Conservation (phyloP, 139 green algal genomes). For the Volvox reticuliferus region DNA sequence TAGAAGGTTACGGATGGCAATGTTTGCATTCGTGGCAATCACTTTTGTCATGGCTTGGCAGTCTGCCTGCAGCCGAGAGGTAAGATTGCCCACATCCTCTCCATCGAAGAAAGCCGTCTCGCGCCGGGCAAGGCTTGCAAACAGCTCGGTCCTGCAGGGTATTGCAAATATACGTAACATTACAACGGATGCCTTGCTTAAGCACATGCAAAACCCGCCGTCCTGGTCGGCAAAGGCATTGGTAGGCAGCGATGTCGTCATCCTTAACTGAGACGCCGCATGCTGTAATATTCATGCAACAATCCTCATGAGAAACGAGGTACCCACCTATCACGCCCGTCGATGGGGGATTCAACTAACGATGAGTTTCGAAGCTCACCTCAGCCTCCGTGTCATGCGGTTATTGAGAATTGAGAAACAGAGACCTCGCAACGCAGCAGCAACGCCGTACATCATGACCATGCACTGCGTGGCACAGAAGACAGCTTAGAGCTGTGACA, state of each 20-base stretch:
- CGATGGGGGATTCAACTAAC: too few relatives aligned
- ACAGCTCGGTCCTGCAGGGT: conserved; percentile 67
- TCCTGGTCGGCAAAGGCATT: too few relatives aligned
- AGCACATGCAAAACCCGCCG: too few relatives aligned
- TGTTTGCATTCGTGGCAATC: conserved; percentile 87
- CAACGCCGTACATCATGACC: conserved; percentile 71
- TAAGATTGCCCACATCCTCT: conserved; percentile 68
- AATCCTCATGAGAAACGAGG: too few relatives aligned
- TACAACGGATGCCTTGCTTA: too few relatives aligned
- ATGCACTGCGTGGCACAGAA: conserved; percentile 43
- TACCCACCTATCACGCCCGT: too few relatives aligned
- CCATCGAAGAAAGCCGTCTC: conserved; percentile 57
- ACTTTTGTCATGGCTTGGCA: conserved; percentile 72
- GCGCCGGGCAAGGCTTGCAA: conserved; percentile 59
- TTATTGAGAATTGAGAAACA: conserved; percentile 84
- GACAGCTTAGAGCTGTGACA: too few relatives aligned
- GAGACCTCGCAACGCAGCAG: conserved; percentile 75
- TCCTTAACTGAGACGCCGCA: too few relatives aligned
- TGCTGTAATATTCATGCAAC: too few relatives aligned
- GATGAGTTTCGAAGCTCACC: conserved; percentile 41
- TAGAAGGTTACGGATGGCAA: conserved; percentile 84
- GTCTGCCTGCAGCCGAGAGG: conserved; percentile 67
- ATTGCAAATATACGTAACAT: not conserved
- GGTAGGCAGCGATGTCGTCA: too few relatives aligned
- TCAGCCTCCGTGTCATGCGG: conserved; percentile 76